Evolutionary conservation across 768 basidiomycete species (phyloP).

Genomic region (Boletus coccyginus): DNA sequence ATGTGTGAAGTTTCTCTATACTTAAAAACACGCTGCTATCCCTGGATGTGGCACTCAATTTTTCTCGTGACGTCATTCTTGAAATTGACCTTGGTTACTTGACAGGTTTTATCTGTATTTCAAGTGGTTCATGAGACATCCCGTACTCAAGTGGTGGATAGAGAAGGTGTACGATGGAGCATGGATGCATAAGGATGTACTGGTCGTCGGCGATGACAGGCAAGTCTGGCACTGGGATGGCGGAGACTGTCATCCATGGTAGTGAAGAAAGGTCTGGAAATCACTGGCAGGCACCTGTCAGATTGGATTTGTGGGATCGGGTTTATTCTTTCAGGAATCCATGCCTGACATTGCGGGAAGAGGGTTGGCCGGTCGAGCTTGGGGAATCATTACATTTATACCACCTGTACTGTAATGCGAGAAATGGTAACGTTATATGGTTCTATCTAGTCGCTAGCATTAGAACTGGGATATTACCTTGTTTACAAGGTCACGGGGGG

Average conservation of each 20-base stretch:
- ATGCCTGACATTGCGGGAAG: no score
- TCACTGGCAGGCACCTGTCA: no score
- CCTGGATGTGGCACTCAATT: not conserved
- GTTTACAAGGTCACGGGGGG: no score
- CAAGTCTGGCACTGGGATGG: constrained; percentile 22
- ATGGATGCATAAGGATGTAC: constrained; percentile 35
- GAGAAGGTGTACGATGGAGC: constrained; percentile 35
- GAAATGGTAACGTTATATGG: no score
- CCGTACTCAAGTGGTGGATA: constrained; percentile 42
- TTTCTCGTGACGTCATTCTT: not conserved
- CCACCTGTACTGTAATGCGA: no score
- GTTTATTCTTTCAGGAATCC: no score
- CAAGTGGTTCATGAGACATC: constrained; percentile 39
- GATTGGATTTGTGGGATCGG: no score
- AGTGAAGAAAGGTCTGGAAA: no score
- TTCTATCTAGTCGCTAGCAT: no score
- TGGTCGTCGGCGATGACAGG: constrained; percentile 36
- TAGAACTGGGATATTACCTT: no score
- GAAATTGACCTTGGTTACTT: constrained; percentile 1
- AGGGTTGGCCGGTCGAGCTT: no score
- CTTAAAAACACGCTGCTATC: not conserved
- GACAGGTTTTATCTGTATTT: constrained; percentile 31
- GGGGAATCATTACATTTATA: no score
- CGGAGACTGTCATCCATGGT: constrained; percentile 22
- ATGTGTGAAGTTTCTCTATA: not conserved